Evolutionary conservation across 345 rosid species (phyloP), one percentile per base, ranked within the genome.

Genomic region (Cardiospermum halicacabum): DNA sequence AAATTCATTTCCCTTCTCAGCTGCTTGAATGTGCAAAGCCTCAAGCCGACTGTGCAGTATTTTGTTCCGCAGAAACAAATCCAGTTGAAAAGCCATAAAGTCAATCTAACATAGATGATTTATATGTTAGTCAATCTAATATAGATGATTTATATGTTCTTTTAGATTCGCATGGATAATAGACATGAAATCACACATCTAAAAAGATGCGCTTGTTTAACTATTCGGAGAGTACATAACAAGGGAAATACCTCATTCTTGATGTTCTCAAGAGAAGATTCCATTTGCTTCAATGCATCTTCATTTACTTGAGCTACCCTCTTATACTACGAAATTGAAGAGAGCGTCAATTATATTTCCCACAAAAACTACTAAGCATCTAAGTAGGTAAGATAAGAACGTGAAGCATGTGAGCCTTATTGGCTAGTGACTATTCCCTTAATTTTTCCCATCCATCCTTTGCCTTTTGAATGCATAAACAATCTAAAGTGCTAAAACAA

Each of bases 381-480:
- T 55, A 47, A 62, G 24, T 32, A 45, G 26, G 34, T 59, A 66
- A 60, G 53, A 27, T 11, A 71, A 56, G 66, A 76, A 92, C 96
- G 96, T 92, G 96, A 62, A 86, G 75, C 99, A 94, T 94, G 83
- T 94, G 97, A 66, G 82, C 89, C 79, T 81, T 85, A 81, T 82
- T 82, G 70, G 89, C 85, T 64, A 80, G 84, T 49, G 85, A 83
- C 68, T 94, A 97, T 68, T 81, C 92, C 72, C 76, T 91, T 60
- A 85, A 79, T 69, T 83, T 88, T 74, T 81, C 78, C 2, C 82
- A 65, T 72, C 87, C 97, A 66, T 91, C 87, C 77, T 77, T 84
- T 2, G 88, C 80, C 67, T 68, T 71, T 34, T 68, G 78, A 90
- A 67, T 58, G 83, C 89, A 3, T 70, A 65, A 28, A 76, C 79